Base-by-base conservation (phyloP, 331 rosid species). In the Quercus phellos region DNA sequence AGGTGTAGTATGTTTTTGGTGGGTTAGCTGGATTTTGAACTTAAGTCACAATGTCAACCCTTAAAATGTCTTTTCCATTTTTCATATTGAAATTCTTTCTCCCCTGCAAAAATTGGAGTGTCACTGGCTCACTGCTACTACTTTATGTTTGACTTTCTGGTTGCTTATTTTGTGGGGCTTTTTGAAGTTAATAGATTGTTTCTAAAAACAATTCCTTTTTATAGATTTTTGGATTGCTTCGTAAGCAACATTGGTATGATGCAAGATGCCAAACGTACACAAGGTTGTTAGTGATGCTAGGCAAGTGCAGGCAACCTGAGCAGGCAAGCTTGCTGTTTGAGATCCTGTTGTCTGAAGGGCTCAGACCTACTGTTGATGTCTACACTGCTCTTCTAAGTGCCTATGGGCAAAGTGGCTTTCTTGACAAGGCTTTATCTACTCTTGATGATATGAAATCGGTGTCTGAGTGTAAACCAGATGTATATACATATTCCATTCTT, bases 181-280 rank as follows among this genome's bases (percentile, higher is more conserved):
- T 5, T 21, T 77, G 79, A 21, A 30, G 34, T 30, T 68, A 78
- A 63, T 42, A 43, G 54, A 46, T 42, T 85, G 56, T 58, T 79
- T 71, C 70, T 84, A 68, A 80, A 69, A 27, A 14, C 70, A 68
- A 19, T 78, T 72, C 24, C 34, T 53, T 78, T 70, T 66, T 78
- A 73, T 83, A 94, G 98, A 85, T 89, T 74, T 94, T 94, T 70
- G 87, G 81, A 14, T 86, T 94, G 51, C 94, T 94, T 64, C 94
- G 96, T 38, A 81, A 89, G 87, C 98, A 94, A 76, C 78, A 76
- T 5, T 94, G 98, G 98, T 94, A 94, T 64, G 83, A 87, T 78
- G 91, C 97, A 5, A 89, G 97, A 87, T 82, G 94, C 83, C 94
- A 87, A 82, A 92, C 96, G 8, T 94, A 94, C 79, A 79, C 95